Base-by-base conservation (phyloP, 2,329 filamentous ascomycete species). In the Aspergillus unguis region DNA sequence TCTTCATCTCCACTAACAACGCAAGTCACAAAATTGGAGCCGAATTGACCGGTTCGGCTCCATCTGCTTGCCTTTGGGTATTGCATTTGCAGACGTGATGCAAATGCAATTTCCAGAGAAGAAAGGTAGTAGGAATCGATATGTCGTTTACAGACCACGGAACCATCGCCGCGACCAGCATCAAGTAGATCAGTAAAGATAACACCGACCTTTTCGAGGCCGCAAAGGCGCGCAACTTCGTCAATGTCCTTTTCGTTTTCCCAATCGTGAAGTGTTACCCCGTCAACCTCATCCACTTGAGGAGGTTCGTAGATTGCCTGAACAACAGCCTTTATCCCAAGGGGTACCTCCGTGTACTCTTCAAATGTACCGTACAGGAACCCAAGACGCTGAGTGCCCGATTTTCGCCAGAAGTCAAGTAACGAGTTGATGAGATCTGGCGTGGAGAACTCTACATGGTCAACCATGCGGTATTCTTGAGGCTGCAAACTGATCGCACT, bases 301-400 rank as follows among this genome's bases (percentile, higher is more conserved):
- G 94, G 94, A 4, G 92, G 90, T 68, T 99, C 94, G 64, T 96
- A 99, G 59, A 99, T 96, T 37, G 92, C 92, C 74, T 99, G 92
- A 0, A 99, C 92, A 1, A 99, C 84, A 11, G 92, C 92, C 73
- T 99, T 99, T 52, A 95, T 84, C 7, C 95, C 95, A 0, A 99
- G 80, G 0, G 94, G 95, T 3, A 99, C 90, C 67, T 95, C 90
- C 3, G 86, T 82, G 68, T 99, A 99, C 70, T 96, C 90, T 57
- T 88, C 83, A 66, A 96, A 96, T 48, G 85, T 85, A 17, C 94
- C 94, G 63, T 97, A 99, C 5, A 99, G 75, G 64, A 92, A 96
- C 5, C 92, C 94, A 43, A 97, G 71, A 37, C 94, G 83, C 69
- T 99, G 94, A 28, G 81, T 75, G 3, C 91, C 92, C 2, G 89